Base-by-base conservation (phyloP, 2,329 filamentous ascomycete genomes). In the Colletotrichum limetticola region DNA sequence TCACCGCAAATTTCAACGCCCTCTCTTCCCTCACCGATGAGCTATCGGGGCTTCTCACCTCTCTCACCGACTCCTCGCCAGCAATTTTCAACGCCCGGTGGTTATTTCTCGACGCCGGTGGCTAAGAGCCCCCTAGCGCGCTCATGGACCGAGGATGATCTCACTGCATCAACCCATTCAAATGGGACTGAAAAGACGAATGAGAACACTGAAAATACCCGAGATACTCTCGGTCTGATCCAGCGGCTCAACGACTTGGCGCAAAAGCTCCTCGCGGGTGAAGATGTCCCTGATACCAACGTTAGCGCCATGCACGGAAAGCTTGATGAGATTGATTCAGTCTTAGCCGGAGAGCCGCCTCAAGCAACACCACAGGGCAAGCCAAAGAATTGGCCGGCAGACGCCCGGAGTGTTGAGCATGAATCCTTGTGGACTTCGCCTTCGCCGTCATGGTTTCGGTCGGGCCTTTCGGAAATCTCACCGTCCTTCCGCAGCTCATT, bases 221-320 rank as follows among this genome's bases (percentile, higher is more conserved):
- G 82, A 68, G 83, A 88, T 74, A 83, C 85, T 28, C 83, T 90
- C 66, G 83, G 61, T 19, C 42, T 74, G 24, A 71, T 88, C 12
- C 77, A 80, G 69, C 81, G 83, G 22, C 76, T 85, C 42, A 82
- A 79, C 66, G 79, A 83, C 57, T 81, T 85, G 32, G 82, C 83
- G 5, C 81, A 82, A 74, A 81, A 82, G 64, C 80, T 85, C 60
- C 79, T 82, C 24, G 77, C 78, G 26, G 66, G 69, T 11, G 80
- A 81, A 64, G 74, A 77, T 24, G 78, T 82, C 22, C 82, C 84
- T 59, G 83, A 84, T 66, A 75, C 78, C 30, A 79, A 78, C 42
- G 76, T 85, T 61, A 79, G 79, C n/a, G 75, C 67, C 53, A 65
- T 76, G 58, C 72, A 75, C 26, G 71, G 76, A 26, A 82, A 84